Evolutionary conservation across 768 basidiomycete genomes (phyloP), one percentile per base, ranked within the genome.

Genomic region (Cantharellus cinnabarinus): DNA sequence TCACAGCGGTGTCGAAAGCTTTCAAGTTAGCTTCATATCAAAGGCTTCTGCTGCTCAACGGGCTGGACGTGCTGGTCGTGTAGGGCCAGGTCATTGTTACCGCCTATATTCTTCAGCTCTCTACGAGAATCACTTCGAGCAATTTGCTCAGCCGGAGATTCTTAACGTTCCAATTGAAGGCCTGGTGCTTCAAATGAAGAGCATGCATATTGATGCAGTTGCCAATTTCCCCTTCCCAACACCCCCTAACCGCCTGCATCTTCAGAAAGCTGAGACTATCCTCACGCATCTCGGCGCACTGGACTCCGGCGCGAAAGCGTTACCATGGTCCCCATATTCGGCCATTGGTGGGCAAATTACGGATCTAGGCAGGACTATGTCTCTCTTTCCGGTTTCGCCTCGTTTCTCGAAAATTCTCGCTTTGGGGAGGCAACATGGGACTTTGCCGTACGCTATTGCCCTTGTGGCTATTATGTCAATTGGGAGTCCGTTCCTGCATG

Each of bases 141-240:
- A 80, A 60, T 94, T 94, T 69, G 77, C 88, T 0, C 73, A 79
- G 60, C 95, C 95, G 2, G 95, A 99, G 69, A 93, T 98, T 59
- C 76, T 90, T 50, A 84, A 93, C 34, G 90, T 88, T 73, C 93
- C 95, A 0, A 94, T 98, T 64, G 95, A 98, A 65, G 93, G 91
- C 2, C 83, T 98, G 34, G 87, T 98, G 4, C 74, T 98, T 40
- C 93, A 97, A 69, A 97, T 99, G 94, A 99, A 99, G 74, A 83
- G 81, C 69, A 97, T 99, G 91, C 89, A 94, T 67, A 94, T 99
- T 60, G 91, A 98, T 66, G 77, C 89, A 1, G 89, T 98, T 42
- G 76, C 89, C 64, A 98, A 98, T 71, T 99, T 99, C 70, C 95
- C 95, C 14, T 98, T 98, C 71, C 95, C 95, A 1, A 97, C 95